These are phyloP conservation scores for Cercospora sojina DNA, from an alignment of 2,329 filamentous ascomycete species.

Conservation along the genomic window DNA sequence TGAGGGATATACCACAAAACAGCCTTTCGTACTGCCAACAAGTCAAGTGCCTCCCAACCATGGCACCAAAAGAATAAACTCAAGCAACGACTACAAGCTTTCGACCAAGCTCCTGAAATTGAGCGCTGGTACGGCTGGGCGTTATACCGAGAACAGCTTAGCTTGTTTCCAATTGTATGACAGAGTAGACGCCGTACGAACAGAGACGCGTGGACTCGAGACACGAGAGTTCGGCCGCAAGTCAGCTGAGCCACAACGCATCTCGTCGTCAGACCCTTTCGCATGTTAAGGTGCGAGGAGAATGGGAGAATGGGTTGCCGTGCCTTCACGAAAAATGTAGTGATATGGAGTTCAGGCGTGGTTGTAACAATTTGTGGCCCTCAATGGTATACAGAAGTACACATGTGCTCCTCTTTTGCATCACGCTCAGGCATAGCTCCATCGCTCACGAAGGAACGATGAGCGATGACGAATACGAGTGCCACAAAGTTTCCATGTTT, in stretches of 20 bases:
- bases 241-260: not conserved
- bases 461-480: conserved; percentile 2
- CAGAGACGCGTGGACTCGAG: not conserved
- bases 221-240: not conserved
- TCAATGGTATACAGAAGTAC: no score
- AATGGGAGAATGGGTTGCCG: no score
- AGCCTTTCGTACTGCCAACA: not conserved
- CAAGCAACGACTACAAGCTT: not conserved
- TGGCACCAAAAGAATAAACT: not conserved
- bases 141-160: not conserved
- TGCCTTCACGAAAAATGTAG: no score
- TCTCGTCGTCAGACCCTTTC: no score
- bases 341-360: no score
- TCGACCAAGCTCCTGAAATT: not conserved
- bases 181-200: no score
- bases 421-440: no score
- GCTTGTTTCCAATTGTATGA: not conserved
- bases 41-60: not conserved
- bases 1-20: not conserved
- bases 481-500: not conserved
- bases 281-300: no score
- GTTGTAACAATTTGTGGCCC: no score
- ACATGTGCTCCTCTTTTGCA: no score
- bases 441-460: no score
- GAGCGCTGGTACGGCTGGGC: not conserved